A percentile compares a stretch with the other conserved stretches of the same genome.
Evolutionary conservation across 345 rosid genomes (phyloP).

Genomic region (Cardamine occulta): DNA sequence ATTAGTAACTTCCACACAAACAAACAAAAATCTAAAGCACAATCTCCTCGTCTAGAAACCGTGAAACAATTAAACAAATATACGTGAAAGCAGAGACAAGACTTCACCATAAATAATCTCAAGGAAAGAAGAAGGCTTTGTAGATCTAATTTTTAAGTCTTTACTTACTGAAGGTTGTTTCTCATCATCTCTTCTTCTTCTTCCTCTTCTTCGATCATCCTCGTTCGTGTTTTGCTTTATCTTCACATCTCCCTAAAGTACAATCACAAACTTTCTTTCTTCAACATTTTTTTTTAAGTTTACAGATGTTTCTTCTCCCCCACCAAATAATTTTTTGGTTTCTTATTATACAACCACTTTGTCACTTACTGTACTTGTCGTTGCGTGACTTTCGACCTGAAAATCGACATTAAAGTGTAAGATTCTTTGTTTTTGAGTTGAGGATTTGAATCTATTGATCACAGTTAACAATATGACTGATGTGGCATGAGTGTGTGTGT

Average conservation of each 20-base stretch:
- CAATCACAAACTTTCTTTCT: slow-evolving; percentile 40
- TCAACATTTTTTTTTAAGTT: background rate
- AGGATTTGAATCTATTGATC: background rate
- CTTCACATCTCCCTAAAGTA: slow-evolving; percentile 38
- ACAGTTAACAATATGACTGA: slow-evolving; percentile 4
- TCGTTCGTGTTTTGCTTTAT: slow-evolving; percentile 18
- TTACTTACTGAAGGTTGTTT: slow-evolving; percentile 4
- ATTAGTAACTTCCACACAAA: background rate
- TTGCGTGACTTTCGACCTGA: slow-evolving; percentile 35
- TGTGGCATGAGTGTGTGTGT: background rate
- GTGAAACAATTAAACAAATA: slow-evolving; percentile 14
- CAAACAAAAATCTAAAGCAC: background rate
- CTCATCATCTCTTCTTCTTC: slow-evolving; percentile 24
- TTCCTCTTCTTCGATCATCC: slow-evolving; percentile 6
- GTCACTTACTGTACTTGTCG: slow-evolving; percentile 40
- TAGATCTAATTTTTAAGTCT: slow-evolving; percentile 5
- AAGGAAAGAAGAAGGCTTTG: slow-evolving; percentile 31
- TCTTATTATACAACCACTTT: slow-evolving; percentile 39
- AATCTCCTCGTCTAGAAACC: background rate
- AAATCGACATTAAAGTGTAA: background rate
- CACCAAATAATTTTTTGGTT: slow-evolving; percentile 29
- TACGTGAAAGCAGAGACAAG: slow-evolving; percentile 34
- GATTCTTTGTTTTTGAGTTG: background rate
- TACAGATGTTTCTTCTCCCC: slow-evolving; percentile 31
- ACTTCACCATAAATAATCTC: slow-evolving; percentile 27